A percentile compares a stretch with the other conserved stretches of the same genome.
These are phyloP conservation scores for Gossypium gossypioides DNA, from an alignment of 441 rosid species.

Conservation along the genomic window DNA sequence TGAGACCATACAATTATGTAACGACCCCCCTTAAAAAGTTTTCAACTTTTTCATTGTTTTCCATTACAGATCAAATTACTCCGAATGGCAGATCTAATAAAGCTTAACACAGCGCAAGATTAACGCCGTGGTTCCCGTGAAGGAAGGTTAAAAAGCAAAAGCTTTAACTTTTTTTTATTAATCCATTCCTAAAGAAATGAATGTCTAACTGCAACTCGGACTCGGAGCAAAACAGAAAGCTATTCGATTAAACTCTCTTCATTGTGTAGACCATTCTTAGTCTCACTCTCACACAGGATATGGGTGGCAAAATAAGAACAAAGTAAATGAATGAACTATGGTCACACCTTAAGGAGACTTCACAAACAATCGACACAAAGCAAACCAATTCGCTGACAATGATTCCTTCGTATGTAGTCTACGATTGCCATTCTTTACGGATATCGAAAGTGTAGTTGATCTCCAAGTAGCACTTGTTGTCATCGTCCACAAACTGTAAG, in stretches of 20 bases:
- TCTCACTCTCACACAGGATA: slow-evolving; percentile 11
- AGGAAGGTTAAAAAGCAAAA: slow-evolving; percentile 6
- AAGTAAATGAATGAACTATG: slow-evolving; percentile 17
- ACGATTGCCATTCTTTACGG: slow-evolving; percentile 59
- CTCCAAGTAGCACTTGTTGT: slow-evolving; percentile 80
- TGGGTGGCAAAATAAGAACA: slow-evolving; percentile 13
- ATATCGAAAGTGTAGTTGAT: slow-evolving; percentile 86
- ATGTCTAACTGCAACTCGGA: slow-evolving; percentile 5
- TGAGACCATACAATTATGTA: background rate
- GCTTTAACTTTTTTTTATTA: slow-evolving; percentile 14
- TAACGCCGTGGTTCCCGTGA: background rate
- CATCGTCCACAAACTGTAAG: slow-evolving; percentile 76
- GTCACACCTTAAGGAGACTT: slow-evolving; percentile 22
- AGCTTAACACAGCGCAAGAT: background rate
- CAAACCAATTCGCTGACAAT: background rate
- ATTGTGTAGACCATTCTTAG: slow-evolving; percentile 14
- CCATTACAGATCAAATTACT: background rate
- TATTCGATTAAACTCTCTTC: slow-evolving; percentile 15
- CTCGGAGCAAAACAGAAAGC: background rate
- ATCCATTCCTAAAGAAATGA: slow-evolving; percentile 4
- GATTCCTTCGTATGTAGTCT: background rate
- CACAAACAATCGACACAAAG: background rate
- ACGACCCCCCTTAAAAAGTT: background rate
- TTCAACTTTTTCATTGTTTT: slow-evolving; percentile 3
- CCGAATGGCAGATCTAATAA: background rate